Conservation (phyloP, 306 rosid genomes). For the Prunus davidiana region DNA sequence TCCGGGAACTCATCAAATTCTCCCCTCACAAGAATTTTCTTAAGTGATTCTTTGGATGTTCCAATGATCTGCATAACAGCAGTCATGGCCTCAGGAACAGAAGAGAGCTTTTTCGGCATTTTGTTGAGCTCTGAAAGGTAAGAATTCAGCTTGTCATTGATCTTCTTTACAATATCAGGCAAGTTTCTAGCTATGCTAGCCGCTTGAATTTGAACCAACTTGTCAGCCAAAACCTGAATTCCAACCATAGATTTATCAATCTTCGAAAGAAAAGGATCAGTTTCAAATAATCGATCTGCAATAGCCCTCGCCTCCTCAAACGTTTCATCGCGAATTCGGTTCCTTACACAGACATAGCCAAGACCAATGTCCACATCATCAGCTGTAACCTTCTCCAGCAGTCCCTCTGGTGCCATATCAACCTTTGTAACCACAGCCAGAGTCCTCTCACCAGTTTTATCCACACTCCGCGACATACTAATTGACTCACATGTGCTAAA, state of each 20-base stretch:
- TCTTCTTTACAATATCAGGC: not conserved
- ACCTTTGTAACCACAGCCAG: too few species aligned
- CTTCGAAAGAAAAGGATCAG: not conserved
- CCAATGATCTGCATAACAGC: not conserved
- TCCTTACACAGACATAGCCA: too few species aligned
- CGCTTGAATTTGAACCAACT: not conserved
- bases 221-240: not conserved
- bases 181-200: not conserved
- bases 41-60: not conserved
- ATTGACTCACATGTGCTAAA: too few species aligned
- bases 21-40: conserved; percentile 27
- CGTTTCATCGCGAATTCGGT: too few species aligned
- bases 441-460: too few species aligned
- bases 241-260: not conserved
- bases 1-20: conserved; percentile 42
- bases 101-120: not conserved
- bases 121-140: not conserved
- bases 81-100: not conserved
- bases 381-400: too few species aligned
- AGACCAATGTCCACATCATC: too few species aligned
- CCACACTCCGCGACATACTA: too few species aligned
- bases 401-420: too few species aligned
- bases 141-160: conserved; percentile 1
- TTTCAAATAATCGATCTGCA: too few species aligned
- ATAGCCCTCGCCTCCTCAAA: too few species aligned